phyloP scores from a whole-genome alignment of 192 early-diverging fungal genomes.

The Chytriomyces confervae region DNA sequence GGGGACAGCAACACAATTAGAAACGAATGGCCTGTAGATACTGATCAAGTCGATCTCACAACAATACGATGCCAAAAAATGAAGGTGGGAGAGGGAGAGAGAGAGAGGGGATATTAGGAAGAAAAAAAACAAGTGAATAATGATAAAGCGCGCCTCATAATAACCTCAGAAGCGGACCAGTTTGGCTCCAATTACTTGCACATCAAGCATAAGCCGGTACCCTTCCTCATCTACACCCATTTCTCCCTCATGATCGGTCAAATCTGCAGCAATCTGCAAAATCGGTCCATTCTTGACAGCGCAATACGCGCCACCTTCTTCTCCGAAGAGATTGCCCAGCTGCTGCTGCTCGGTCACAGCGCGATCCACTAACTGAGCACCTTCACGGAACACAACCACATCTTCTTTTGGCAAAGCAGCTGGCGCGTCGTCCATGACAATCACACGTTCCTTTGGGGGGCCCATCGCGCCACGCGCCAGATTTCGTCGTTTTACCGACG shows the following conservation, averaged over 20 bases:
- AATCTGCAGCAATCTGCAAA: slow-evolving; percentile 21
- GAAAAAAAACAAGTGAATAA: slow-evolving; percentile 10
- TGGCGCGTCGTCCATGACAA: background rate
- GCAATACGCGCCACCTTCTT: slow-evolving; percentile 10
- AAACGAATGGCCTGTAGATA: too few species aligned
- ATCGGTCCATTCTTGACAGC: slow-evolving; percentile 21
- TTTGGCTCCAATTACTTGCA: slow-evolving; percentile 29
- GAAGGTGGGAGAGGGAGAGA: background rate
- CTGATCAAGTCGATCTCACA: too few species aligned
- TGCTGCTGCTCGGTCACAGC: background rate
- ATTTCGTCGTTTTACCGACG: slow-evolving; percentile 19
- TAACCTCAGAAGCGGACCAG: background rate
- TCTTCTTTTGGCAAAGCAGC: background rate
- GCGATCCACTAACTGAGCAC: background rate
- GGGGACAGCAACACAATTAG: too few species aligned
- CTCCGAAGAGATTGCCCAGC: background rate
- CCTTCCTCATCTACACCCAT: slow-evolving; percentile 6
- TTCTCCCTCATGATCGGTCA: slow-evolving; percentile 11
- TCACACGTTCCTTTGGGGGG: background rate
- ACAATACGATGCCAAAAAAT: background rate
- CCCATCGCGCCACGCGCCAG: background rate
- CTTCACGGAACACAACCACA: background rate
- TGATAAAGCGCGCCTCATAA: background rate
- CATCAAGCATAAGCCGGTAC: slow-evolving; percentile 27
- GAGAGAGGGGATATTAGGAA: background rate